Evolutionary conservation across 2,329 filamentous ascomycete genomes (phyloP).

Genomic region (Fusarium sp.): DNA sequence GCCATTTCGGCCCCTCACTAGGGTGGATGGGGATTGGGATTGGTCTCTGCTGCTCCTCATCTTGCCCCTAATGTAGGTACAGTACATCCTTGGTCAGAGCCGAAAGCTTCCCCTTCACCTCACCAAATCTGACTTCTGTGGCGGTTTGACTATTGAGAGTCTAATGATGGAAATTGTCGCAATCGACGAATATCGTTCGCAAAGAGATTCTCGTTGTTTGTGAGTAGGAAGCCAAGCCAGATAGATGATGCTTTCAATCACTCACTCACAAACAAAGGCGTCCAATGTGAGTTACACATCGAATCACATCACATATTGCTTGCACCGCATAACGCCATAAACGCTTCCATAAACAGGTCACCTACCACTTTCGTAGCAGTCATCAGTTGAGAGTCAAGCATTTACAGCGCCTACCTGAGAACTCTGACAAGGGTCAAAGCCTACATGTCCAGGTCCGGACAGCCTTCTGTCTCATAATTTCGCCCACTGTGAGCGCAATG

Average conservation of each 20-base stretch:
- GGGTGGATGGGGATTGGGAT: slow-evolving; percentile 25
- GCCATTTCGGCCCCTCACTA: slow-evolving; percentile 15
- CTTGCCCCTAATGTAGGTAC: slow-evolving; percentile 44
- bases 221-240: neutral
- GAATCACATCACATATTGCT: slow-evolving; percentile 13
- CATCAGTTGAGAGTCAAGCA: slow-evolving; percentile 26
- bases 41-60: slow-evolving; percentile 36
- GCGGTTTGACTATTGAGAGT: slow-evolving; percentile 7
- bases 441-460: slow-evolving; percentile 17
- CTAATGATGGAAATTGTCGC: slow-evolving; percentile 1
- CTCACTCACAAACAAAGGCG: neutral
- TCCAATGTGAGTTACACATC: neutral
- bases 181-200: neutral
- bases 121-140: slow-evolving; percentile 1
- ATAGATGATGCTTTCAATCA: neutral
- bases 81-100: slow-evolving; percentile 15
- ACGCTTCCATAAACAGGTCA: slow-evolving; percentile 5
- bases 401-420: neutral
- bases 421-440: slow-evolving; percentile 25
- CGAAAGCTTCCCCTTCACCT: neutral
- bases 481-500: neutral
- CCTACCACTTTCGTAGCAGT: slow-evolving; percentile 26
- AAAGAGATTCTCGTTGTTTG: neutral
- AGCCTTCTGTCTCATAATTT: slow-evolving; percentile 40
- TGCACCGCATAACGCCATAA: neutral